These are phyloP conservation scores for Blakeslea trispora DNA, from an alignment of 371 early-diverging fungal genomes.

Conservation along the genomic window DNA sequence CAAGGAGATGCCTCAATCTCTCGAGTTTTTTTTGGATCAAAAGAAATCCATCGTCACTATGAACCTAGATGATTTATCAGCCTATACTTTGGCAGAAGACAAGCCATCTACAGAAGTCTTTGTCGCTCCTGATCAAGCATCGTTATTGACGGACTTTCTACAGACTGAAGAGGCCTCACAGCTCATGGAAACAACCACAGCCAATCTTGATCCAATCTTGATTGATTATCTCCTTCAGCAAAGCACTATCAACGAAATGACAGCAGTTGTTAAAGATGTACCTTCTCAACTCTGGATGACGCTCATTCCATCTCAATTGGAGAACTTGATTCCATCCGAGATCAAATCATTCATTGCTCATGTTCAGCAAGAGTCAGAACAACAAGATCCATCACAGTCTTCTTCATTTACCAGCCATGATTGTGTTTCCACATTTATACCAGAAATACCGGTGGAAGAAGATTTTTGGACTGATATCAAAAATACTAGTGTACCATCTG, in stretches of 20 bases:
- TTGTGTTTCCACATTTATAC: neutral
- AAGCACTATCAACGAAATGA: constrained; percentile 13
- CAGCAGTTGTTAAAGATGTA: constrained; percentile 19
- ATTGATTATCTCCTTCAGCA: constrained; percentile 21
- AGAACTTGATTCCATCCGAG: constrained; percentile 16
- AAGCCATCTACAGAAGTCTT: too few species aligned
- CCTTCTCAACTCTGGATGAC: constrained; percentile 18
- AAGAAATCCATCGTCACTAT: constrained; percentile 28
- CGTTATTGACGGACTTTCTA: neutral
- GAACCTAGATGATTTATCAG: constrained; percentile 4
- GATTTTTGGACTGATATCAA: constrained; percentile 21
- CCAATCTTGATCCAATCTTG: constrained; percentile 3
- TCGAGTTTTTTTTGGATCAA: constrained; percentile 44
- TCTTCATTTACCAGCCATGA: neutral
- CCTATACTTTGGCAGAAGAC: too few species aligned
- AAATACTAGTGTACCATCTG: neutral
- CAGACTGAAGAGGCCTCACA: too few species aligned
- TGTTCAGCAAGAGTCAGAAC: neutral
- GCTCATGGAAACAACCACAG: neutral
- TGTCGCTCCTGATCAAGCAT: constrained; percentile 6
- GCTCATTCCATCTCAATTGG: constrained; percentile 17
- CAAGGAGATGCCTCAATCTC: constrained; percentile 37
- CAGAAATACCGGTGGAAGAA: constrained; percentile 11
- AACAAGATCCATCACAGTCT: neutral
- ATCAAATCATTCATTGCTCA: constrained; percentile 8